Evolutionary conservation across 331 rosid species (phyloP), one percentile per base, ranked within the genome.

Genomic region (Quercus tomentella): DNA sequence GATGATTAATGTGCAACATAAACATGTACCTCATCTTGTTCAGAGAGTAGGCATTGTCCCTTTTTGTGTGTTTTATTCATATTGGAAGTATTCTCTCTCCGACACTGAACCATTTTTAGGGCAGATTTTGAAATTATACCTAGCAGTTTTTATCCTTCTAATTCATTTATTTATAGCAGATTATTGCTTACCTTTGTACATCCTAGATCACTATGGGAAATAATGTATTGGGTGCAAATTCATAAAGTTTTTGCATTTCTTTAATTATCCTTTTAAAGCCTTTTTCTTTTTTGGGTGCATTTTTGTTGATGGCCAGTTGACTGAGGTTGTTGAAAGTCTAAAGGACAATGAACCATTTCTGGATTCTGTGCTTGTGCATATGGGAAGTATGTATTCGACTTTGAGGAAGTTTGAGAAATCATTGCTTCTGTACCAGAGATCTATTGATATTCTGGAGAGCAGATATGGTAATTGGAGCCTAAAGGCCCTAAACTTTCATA

Each of bases 331-430:
- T 70, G 87, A 83, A 65, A 80, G 79, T 79, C 86, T 93, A 81
- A 86, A 85, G 85, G 93, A 93, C 81, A 86, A 81, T 56, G 94
- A 83, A 67, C 92, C 87, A 2, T 85, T 76, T 84, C 84, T 91
- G 79, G 96, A 90, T 89, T 86, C 92, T 17, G 89, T 95, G 75
- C 93, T 95, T 35, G 82, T 90, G 89, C 99, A 95, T 84, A 93
- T 95, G 97, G 97, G 97, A 74, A 91, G 94, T 77, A 89, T 95
- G 97, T 93, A 84, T 84, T 87, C 88, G 31, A 79, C 88, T 58
- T 83, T 95, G 84, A 86, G 83, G 69, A 87, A 87, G 80, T 85
- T 89, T 84, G 90, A 89, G 56, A 89, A 90, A 70, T 91, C 97
- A 16, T 22, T 88, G 70, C 77, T 81, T 65, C 51, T 79, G 12